Evolutionary conservation across 176 grass and related monocot genomes (phyloP).

Genomic region (Triticum urartu): DNA sequence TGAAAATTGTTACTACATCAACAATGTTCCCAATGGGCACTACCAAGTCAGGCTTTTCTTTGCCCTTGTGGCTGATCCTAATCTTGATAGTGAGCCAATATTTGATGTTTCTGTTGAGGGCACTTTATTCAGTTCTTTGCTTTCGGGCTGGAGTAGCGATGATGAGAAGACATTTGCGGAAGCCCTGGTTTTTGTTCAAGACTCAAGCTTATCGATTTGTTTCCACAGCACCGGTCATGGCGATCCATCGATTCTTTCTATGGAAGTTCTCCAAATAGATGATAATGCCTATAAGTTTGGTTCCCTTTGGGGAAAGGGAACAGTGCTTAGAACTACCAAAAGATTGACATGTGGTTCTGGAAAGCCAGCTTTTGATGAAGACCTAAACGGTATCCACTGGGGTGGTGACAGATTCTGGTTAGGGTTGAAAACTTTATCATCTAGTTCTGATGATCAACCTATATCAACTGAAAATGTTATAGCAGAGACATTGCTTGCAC

Average conservation of each 20-base stretch:
- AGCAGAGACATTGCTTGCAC: slow-evolving; percentile 66
- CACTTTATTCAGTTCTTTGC: slow-evolving; percentile 82
- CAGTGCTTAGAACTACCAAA: slow-evolving; percentile 78
- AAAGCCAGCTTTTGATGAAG: slow-evolving; percentile 93
- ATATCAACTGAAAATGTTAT: slow-evolving; percentile 90
- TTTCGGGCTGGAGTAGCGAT: slow-evolving; percentile 76
- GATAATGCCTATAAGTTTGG: slow-evolving; percentile 80
- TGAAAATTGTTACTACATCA: slow-evolving; percentile 91
- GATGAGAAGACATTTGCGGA: slow-evolving; percentile 90
- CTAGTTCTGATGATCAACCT: slow-evolving; percentile 60
- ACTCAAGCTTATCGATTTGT: slow-evolving; percentile 67
- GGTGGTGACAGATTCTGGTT: slow-evolving; percentile 97
- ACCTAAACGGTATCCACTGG: slow-evolving; percentile 64
- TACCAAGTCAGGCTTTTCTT: slow-evolving; percentile 94
- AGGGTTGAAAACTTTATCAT: slow-evolving; percentile 57
- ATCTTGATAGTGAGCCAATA: slow-evolving; percentile 74
- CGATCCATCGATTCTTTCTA: slow-evolving; percentile 94
- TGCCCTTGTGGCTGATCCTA: slow-evolving; percentile 72
- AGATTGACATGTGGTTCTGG: slow-evolving; percentile 84
- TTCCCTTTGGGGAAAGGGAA: slow-evolving; percentile 40
- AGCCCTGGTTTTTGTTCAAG: slow-evolving; percentile 65
- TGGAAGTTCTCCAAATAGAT: slow-evolving; percentile 92
- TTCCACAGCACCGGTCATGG: slow-evolving; percentile 98
- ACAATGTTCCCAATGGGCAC: slow-evolving; percentile 66
- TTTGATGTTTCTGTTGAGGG: slow-evolving; percentile 94